Conservation (phyloP, 352 stramenopile species). For the Pythium angustatum region DNA sequence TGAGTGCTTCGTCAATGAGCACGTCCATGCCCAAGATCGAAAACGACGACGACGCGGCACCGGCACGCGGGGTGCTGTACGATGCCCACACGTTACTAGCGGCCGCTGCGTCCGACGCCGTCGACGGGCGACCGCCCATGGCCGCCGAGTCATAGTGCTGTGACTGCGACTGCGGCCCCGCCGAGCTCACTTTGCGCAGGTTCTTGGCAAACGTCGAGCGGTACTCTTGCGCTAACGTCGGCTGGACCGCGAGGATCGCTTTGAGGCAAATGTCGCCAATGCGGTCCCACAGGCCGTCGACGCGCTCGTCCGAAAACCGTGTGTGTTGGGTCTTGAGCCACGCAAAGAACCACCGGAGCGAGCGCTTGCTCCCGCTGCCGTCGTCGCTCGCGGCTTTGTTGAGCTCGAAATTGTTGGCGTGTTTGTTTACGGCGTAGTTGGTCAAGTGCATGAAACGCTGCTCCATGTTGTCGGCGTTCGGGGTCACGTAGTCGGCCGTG, state of each 20-base stretch:
- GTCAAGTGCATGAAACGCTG: constrained; percentile 92
- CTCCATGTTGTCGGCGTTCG: constrained; percentile 83
- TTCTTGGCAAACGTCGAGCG: constrained; percentile 85
- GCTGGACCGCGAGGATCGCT: constrained; percentile 92
- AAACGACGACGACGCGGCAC: constrained; percentile 66
- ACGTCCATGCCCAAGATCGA: constrained; percentile 97
- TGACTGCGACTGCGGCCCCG: too few relatives aligned
- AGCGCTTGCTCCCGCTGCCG: constrained; percentile 83
- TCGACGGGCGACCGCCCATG: constrained; percentile 28
- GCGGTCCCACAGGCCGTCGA: constrained; percentile 86
- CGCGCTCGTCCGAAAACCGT: constrained; percentile 53
- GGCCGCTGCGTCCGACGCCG: constrained; percentile 23
- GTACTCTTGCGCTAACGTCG: constrained; percentile 93
- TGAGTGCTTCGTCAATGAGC: constrained; percentile 93
- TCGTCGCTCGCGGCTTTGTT: constrained; percentile 69
- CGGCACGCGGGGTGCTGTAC: constrained; percentile 26
- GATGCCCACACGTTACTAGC: constrained; percentile 13
- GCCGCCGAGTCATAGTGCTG: too few relatives aligned
- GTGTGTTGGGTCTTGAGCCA: constrained; percentile 84
- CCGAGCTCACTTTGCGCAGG: constrained; percentile 55
- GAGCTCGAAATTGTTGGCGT: constrained; percentile 82
- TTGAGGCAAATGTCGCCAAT: constrained; percentile 95
- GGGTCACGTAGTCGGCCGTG: constrained; percentile 84
- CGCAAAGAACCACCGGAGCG: constrained; percentile 91
- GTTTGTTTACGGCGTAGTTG: constrained; percentile 93